A percentile compares a stretch with the other conserved stretches of the same genome.
Evolutionary conservation across 139 green algal genomes (phyloP).

Genomic region (Chlorella sp.): DNA sequence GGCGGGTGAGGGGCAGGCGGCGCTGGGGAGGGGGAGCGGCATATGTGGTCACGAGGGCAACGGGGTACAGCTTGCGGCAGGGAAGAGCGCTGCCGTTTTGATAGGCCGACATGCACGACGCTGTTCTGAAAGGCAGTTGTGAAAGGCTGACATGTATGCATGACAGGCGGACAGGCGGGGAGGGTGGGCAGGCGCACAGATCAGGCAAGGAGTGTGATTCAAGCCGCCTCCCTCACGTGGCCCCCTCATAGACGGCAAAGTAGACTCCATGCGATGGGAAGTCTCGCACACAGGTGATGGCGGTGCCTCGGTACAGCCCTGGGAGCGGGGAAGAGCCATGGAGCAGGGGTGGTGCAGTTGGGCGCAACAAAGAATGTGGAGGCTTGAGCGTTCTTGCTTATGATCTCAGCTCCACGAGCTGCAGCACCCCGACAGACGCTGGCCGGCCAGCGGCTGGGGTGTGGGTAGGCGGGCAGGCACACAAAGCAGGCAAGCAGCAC

Average conservation of each 20-base stretch:
- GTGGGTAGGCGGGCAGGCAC: background rate
- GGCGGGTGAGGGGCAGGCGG: background rate
- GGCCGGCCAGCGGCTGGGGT: background rate
- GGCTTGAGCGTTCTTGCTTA: no score
- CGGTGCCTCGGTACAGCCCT: constrained; percentile 70
- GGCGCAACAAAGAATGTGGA: background rate
- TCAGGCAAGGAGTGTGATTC: background rate
- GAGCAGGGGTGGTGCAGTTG: background rate
- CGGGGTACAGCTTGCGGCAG: background rate
- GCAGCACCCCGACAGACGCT: background rate
- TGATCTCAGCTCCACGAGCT: no score
- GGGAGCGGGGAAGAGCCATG: background rate
- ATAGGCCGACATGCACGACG: background rate
- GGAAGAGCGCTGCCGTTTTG: background rate
- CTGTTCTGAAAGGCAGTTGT: no score
- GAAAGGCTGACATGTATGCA: background rate
- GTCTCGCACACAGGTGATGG: constrained; percentile 66
- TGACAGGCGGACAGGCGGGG: no score
- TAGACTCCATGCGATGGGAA: constrained; percentile 72
- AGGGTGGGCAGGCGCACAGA: background rate
- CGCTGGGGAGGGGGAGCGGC: background rate
- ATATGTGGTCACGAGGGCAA: background rate
- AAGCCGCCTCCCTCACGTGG: background rate
- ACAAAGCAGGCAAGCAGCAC: background rate
- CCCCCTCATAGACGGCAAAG: constrained; percentile 61